Evolutionary conservation across 768 basidiomycete genomes (phyloP), one percentile per base, ranked within the genome.

Genomic region (Crucibulum laeve): DNA sequence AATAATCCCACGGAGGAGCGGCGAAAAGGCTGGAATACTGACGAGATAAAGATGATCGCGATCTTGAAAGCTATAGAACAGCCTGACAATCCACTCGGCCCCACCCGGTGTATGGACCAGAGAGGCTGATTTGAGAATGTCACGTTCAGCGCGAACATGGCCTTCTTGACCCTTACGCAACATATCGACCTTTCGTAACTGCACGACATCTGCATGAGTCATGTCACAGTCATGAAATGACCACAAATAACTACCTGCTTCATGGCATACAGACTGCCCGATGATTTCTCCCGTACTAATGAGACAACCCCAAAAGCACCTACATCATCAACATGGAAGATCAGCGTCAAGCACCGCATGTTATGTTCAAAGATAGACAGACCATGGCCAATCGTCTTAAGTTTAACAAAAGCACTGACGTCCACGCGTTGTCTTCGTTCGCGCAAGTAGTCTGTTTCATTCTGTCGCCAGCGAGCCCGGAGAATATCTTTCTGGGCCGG

Each of bases 301-400:
- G 85, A 88, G 14, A 99, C 95, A 35, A 97, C 94, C 1, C 94
- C 95, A 65, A 99, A 97, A 7, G 94, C 94, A 53, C 91, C 91
- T 86, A 63, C 47, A 47, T n/a, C n/a, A n/a, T n/a, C n/a, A 43
- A 53, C 50, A 54, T 51, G 51, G 56, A 59, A 53, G 40, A 42
- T 47, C 42, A 59, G 45, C 48, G 55, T 62, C 33, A 51, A 40
- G 39, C 28, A 32, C 21, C 42, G 43, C n/a, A n/a, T 18, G 51
- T 28, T 42, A 41, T 38, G 61, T 49, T 42, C 30, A 54, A 46
- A 50, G 57, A 51, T 38, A 24, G 28, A 53, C 63, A 52, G 53
- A 91, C 92, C 93, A 62, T 96, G 91, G 25, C 94, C 93, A 58
- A 96, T 94, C 38, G 90, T 91, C 74, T 95, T 89, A 50, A 97